Evolutionary conservation across 495 filamentous ascomycete genomes (phyloP).

Genomic region (Trichoderma asperelloides): DNA sequence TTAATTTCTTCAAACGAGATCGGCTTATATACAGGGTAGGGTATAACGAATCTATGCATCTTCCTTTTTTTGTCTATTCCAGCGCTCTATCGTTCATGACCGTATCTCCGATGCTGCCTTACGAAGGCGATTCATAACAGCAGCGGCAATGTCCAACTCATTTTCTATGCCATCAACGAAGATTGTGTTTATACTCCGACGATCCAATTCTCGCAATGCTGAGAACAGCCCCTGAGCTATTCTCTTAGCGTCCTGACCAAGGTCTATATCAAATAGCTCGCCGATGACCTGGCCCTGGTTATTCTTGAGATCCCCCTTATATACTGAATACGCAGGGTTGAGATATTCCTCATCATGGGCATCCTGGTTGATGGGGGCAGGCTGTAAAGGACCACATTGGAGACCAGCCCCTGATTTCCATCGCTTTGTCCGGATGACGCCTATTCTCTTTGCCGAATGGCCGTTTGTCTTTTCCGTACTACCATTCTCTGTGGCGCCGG

Average conservation of each 20-base stretch:
- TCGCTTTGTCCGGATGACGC: slow-evolving; percentile 35
- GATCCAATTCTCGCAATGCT: slow-evolving; percentile 76
- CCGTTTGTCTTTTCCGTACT: not conserved
- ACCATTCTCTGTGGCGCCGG: not conserved
- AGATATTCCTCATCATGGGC: not conserved
- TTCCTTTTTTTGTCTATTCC: slow-evolving; percentile 11
- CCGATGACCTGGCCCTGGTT: slow-evolving; percentile 19
- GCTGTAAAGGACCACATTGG: slow-evolving; percentile 10
- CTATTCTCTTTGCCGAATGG: slow-evolving; percentile 16
- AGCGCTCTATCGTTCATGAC: slow-evolving; percentile 17
- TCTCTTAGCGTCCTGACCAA: slow-evolving; percentile 58
- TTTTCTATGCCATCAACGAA: slow-evolving; percentile 86
- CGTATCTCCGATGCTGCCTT: slow-evolving; percentile 67
- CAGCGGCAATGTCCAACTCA: slow-evolving; percentile 75
- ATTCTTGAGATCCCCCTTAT: slow-evolving; percentile 23
- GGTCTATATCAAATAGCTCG: slow-evolving; percentile 45
- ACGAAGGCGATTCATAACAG: slow-evolving; percentile 89
- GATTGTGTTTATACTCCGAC: slow-evolving; percentile 69
- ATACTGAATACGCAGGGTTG: slow-evolving; percentile 20
- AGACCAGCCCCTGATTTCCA: slow-evolving; percentile 31
- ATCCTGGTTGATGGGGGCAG: not conserved
- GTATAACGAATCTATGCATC: slow-evolving; percentile 8
- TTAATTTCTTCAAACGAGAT: not conserved
- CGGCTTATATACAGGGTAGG: slow-evolving; percentile 5
- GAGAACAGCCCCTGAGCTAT: slow-evolving; percentile 85